A percentile compares a stretch with the other conserved stretches of the same genome.
Conservation (phyloP, 768 basidiomycete genomes). For the Asterophora parasitica region DNA sequence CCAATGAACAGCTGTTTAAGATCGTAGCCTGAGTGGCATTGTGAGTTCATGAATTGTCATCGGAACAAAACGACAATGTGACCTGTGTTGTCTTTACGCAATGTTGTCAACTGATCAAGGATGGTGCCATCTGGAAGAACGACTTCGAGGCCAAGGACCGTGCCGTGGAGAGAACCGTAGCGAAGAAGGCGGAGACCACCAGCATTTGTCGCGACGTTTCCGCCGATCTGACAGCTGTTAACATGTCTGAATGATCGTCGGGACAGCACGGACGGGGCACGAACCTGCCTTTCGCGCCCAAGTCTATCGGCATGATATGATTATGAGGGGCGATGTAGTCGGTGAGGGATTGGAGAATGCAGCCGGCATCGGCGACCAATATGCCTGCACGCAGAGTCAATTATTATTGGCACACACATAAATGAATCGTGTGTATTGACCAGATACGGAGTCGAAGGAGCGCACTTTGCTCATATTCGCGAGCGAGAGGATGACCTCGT, state of each 20-base stretch:
- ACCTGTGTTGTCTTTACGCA: slow-evolving; percentile 98
- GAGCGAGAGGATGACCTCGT: slow-evolving; percentile 85
- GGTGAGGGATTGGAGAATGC: slow-evolving; percentile 83
- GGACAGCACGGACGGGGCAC: not conserved
- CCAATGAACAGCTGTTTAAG: slow-evolving; percentile 98
- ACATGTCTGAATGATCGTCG: not conserved
- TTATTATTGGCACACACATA: slow-evolving; percentile 7
- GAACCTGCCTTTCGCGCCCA: slow-evolving; percentile 96
- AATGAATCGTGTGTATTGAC: slow-evolving; percentile 33
- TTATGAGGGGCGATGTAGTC: slow-evolving; percentile 82
- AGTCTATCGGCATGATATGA: slow-evolving; percentile 94
- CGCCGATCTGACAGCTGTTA: slow-evolving; percentile 91
- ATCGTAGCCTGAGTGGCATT: slow-evolving; percentile 72
- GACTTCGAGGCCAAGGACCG: slow-evolving; percentile 92
- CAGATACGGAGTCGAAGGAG: slow-evolving; percentile 80
- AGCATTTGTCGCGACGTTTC: slow-evolving; percentile 95
- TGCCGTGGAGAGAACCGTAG: slow-evolving; percentile 93
- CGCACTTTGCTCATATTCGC: slow-evolving; percentile 79
- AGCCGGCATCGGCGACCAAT: slow-evolving; percentile 90
- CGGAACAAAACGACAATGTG: not conserved
- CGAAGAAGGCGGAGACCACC: slow-evolving; percentile 92
- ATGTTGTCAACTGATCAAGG: slow-evolving; percentile 79
- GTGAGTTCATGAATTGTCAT: not conserved
- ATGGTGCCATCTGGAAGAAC: slow-evolving; percentile 93
- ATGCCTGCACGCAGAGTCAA: slow-evolving; percentile 51